Conservation (phyloP, 1,139 yeast genomes). For the Nadsonia commutata region DNA sequence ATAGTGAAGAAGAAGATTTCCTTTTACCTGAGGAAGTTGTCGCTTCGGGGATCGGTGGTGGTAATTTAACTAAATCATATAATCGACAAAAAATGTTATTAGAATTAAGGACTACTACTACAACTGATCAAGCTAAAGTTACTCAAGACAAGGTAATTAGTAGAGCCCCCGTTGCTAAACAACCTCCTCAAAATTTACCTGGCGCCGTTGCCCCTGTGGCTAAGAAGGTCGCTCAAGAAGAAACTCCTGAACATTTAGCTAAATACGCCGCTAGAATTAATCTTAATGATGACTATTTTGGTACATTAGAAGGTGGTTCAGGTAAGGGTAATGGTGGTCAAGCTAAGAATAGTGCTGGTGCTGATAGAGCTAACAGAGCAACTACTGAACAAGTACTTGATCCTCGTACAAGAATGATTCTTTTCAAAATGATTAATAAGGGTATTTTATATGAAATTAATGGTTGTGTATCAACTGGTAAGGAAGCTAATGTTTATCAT, state of each 20-base stretch:
- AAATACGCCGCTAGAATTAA: conserved; percentile 9
- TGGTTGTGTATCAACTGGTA: conserved; percentile 93
- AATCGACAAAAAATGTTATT: not conserved
- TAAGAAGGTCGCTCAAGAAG: not conserved
- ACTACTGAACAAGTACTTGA: conserved; percentile 95
- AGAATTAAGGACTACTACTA: not conserved
- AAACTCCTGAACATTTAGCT: conserved; percentile 7
- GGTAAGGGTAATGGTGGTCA: not conserved
- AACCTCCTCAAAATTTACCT: not conserved
- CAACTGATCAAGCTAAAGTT: not conserved
- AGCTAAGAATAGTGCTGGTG: conserved; percentile 7
- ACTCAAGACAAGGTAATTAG: not conserved
- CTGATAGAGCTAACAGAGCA: conserved; percentile 85
- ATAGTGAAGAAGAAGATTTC: not conserved
- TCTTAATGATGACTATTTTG: conserved; percentile 8
- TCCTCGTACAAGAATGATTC: conserved; percentile 77
- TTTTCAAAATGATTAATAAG: conserved; percentile 66
- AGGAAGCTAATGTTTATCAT: conserved; percentile 95
- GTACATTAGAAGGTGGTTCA: conserved; percentile 7
- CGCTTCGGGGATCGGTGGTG: not conserved
- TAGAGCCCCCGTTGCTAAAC: not conserved
- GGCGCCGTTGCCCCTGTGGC: not conserved
- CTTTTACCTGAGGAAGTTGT: not conserved
- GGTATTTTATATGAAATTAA: conserved; percentile 76
- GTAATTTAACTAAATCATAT: not conserved